phyloP scores from a whole-genome alignment of 371 early-diverging fungal species.

The Apophysomyces ossiformis region DNA sequence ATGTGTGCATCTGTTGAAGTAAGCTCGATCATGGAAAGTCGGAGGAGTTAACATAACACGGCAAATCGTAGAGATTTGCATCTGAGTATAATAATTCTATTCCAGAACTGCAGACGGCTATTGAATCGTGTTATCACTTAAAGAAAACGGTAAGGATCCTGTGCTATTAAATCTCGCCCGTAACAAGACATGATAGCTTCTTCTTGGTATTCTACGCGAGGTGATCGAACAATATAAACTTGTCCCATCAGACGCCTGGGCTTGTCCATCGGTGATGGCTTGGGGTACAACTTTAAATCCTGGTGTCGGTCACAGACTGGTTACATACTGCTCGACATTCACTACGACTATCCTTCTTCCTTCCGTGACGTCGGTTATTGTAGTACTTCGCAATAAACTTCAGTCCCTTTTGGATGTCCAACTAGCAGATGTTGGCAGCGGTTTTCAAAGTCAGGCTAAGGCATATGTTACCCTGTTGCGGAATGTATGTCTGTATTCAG shows the following conservation, averaged over 20 bases:
- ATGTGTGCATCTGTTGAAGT: background rate
- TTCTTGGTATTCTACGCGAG: slow-evolving; percentile 12
- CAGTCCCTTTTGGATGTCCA: background rate
- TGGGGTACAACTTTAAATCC: slow-evolving; percentile 14
- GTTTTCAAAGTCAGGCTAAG: slow-evolving; percentile 7
- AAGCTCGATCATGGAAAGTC: background rate
- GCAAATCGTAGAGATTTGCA: background rate
- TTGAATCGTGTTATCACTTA: background rate
- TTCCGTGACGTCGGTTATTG: background rate
- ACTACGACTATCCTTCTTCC: background rate
- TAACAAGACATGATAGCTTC: background rate
- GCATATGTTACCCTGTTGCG: slow-evolving; percentile 2
- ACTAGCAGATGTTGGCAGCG: background rate
- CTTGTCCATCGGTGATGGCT: slow-evolving; percentile 10
- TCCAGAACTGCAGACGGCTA: background rate
- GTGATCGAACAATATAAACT: background rate
- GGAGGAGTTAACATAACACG: background rate
- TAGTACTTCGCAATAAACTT: background rate
- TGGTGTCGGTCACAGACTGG: background rate
- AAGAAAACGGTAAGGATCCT: background rate
- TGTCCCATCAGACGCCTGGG: slow-evolving; percentile 10
- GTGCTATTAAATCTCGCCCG: no score
- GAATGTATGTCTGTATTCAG: background rate
- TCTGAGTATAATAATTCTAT: slow-evolving; percentile 2
- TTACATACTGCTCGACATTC: background rate